These are phyloP conservation scores for Lepraria neglecta DNA, from an alignment of 495 filamentous ascomycete species.

Conservation along the genomic window DNA sequence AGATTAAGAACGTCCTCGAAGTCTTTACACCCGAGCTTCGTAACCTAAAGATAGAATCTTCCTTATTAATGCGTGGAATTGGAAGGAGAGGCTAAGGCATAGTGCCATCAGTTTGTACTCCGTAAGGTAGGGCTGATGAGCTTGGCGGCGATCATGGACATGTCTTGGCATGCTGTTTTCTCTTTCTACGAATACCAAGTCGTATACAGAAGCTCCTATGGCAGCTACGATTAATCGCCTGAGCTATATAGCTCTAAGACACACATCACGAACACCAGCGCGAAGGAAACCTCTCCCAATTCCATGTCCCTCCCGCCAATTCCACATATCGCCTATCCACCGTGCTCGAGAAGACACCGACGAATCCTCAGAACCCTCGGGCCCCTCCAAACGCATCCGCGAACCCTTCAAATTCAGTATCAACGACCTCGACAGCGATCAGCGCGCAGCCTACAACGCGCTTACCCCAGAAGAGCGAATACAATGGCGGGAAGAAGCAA, in stretches of 20 bases:
- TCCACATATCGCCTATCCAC: constrained; percentile 38
- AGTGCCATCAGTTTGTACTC: too few species aligned
- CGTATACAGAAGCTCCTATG: constrained; percentile 26
- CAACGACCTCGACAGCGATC: constrained; percentile 36
- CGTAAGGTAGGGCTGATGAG: too few species aligned
- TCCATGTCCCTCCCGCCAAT: constrained; percentile 32
- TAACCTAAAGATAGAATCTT: too few species aligned
- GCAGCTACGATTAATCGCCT: constrained; percentile 33
- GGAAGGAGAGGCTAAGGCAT: too few species aligned
- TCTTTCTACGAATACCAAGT: not conserved
- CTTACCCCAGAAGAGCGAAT: constrained; percentile 43
- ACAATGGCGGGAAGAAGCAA: constrained; percentile 28
- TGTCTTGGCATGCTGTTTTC: too few species aligned
- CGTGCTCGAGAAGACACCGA: constrained; percentile 38
- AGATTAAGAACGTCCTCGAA: too few species aligned
- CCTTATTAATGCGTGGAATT: too few species aligned
- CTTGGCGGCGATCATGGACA: too few species aligned
- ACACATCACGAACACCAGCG: constrained; percentile 22
- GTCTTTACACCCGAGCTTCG: too few species aligned
- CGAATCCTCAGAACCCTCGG: constrained; percentile 32
- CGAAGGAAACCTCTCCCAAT: constrained; percentile 23
- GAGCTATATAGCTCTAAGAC: constrained; percentile 27
- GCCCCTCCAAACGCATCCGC: constrained; percentile 35
- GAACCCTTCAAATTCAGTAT: constrained; percentile 24
- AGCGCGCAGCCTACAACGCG: constrained; percentile 44